Evolutionary conservation across 805 yeast species (phyloP).

Genomic region (Yamadazyma insecticola): DNA sequence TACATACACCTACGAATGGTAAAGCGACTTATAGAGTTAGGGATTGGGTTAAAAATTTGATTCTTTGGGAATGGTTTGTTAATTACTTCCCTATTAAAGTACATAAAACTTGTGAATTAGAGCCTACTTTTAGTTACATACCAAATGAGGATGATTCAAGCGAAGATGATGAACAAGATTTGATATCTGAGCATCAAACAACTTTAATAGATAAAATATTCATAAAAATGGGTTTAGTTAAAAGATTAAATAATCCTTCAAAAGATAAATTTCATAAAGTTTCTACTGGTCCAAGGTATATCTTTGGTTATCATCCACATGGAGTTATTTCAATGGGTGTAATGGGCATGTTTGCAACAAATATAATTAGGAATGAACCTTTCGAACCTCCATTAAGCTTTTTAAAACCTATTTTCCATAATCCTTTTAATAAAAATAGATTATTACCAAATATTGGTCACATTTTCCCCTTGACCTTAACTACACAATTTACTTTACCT

Average conservation of each 20-base stretch:
- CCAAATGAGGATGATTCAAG: constrained; percentile 18
- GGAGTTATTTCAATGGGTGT: constrained; percentile 93
- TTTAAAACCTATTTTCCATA: constrained; percentile 40
- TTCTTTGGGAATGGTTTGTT: constrained; percentile 68
- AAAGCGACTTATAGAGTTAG: constrained; percentile 55
- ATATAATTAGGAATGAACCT: constrained; percentile 40
- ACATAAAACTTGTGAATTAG: constrained; percentile 62
- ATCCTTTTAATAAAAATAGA: constrained; percentile 65
- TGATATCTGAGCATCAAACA: constrained; percentile 32
- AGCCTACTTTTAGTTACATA: constrained; percentile 59
- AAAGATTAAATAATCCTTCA: constrained; percentile 26
- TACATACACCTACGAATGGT: constrained; percentile 74
- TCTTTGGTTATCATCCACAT: constrained; percentile 94
- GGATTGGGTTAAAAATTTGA: constrained; percentile 48
- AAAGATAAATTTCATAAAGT: constrained; percentile 20
- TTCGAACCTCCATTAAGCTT: constrained; percentile 30
- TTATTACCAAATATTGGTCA: constrained; percentile 80
- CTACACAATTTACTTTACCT: constrained; percentile 80
- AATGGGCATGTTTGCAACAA: constrained; percentile 75
- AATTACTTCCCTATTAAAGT: constrained; percentile 75
- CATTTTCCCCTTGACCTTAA: constrained; percentile 70
- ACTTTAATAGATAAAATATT: constrained; percentile 33
- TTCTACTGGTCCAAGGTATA: constrained; percentile 65
- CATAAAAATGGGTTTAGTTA: constrained; percentile 31
- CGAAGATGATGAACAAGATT: constrained; percentile 38